Conservation (phyloP, 257 asterid species). For the Solanum pimpinellifolium region DNA sequence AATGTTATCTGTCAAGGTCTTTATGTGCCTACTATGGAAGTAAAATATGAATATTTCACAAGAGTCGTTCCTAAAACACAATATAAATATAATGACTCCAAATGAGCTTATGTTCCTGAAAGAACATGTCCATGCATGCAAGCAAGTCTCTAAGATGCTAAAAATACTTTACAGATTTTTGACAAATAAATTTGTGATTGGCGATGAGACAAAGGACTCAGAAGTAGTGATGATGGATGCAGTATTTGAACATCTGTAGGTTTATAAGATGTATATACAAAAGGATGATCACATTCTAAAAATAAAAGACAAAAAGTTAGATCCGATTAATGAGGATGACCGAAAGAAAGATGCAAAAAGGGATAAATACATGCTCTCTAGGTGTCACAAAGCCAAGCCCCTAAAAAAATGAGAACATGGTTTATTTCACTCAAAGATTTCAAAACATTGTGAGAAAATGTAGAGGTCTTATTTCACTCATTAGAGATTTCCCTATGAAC, state of each 20-base stretch:
- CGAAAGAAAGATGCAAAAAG: not conserved
- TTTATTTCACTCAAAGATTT: not conserved
- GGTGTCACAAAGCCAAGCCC: not conserved
- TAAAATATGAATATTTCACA: not conserved
- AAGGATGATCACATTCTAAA: not conserved
- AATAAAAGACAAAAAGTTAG: not conserved
- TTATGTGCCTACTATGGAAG: no score
- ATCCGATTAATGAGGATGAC: not conserved
- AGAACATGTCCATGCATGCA: not conserved
- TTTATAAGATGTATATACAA: not conserved
- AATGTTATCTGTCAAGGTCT: not conserved
- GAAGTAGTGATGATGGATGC: not conserved
- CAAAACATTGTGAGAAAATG: not conserved
- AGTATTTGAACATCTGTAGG: not conserved
- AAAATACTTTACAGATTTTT: no score
- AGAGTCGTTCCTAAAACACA: not conserved
- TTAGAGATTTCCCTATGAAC: not conserved
- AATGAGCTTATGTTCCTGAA: not conserved
- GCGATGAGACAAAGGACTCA: not conserved
- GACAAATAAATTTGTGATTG: not conserved
- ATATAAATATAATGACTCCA: not conserved
- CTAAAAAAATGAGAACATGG: not conserved
- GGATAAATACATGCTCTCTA: not conserved
- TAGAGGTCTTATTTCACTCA: not conserved
- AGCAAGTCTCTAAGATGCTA: not conserved